Percentiles rank a stretch among this genome's conserved stretches.
Conservation (phyloP, 1,284 basidiomycete species). For the Fomitopsis betulina region DNA sequence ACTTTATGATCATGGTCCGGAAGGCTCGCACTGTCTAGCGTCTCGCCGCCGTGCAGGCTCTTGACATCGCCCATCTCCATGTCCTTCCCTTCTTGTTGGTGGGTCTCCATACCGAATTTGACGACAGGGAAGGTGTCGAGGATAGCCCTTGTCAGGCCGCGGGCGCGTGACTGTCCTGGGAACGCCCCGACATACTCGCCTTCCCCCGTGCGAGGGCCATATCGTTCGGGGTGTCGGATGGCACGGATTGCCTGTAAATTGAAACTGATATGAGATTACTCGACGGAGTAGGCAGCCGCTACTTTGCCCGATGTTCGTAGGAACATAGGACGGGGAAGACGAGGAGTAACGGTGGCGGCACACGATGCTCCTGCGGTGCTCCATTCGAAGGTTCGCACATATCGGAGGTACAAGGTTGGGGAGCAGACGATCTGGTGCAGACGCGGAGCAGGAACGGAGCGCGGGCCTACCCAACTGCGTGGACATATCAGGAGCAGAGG, state of each 20-base stretch:
- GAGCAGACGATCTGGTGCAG: not conserved
- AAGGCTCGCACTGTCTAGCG: not conserved
- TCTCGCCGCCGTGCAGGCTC: constrained; percentile 1
- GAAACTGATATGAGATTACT: not conserved
- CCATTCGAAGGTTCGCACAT: not conserved
- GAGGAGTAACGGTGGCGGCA: not conserved
- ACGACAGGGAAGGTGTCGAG: constrained; percentile 92
- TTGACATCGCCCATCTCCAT: constrained; percentile 21
- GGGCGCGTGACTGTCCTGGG: constrained; percentile 63
- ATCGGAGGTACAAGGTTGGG: not conserved
- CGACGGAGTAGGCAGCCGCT: not conserved
- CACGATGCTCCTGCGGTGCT: not conserved
- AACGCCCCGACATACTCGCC: constrained; percentile 29
- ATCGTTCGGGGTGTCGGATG: constrained; percentile 85
- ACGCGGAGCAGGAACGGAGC: not conserved
- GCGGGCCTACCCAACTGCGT: not conserved
- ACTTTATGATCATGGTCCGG: not conserved
- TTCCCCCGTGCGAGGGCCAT: constrained; percentile 65
- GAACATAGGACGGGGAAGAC: not conserved
- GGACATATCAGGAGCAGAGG: not conserved
- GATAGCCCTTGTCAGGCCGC: constrained; percentile 83
- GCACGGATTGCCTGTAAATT: constrained; percentile 68
- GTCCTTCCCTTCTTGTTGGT: constrained; percentile 24
- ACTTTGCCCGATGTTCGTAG: no score
- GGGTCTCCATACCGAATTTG: constrained; percentile 57